Base-by-base conservation (phyloP, 2,329 filamentous ascomycete genomes). In the Alternaria alternata region DNA sequence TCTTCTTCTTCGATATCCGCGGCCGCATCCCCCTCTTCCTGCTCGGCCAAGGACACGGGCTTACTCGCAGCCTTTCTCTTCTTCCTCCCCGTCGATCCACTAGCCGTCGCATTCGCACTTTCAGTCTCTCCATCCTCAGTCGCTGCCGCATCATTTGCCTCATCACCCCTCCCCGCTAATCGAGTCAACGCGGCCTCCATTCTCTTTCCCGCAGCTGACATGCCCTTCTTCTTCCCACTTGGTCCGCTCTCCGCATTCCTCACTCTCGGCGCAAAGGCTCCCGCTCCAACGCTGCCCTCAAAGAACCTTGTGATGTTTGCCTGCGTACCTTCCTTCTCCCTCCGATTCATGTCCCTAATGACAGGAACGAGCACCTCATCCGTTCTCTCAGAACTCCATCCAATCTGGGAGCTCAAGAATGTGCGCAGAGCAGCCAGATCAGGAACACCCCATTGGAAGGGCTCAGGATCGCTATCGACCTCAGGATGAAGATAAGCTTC, bases 331-430 rank as follows among this genome's bases (percentile, higher is more conserved):
- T 98, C 95, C 28, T 88, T 85, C 66, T 92, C 91, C 39, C 95
- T 86, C 4, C 88, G 87, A 75, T 98, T 98, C 91, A 99, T 96
- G 73, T 99, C 95, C 57, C 89, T 86, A 64, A 99, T 95, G 1
- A 99, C 96, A 0, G 95, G 95, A 1, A 99, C 92, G 2, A 99
- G 86, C 2, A 99, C 91, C 78, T 99, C 95, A 72, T 99, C 95
- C 0, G 94, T 98, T 7, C 93, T 85, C 78, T 98, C 94, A 76
- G 91, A 89, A 55, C 85, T 89, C 95, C 95, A 99, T 0, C 95
- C 95, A 68, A 99, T 92, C 2, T 94, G 97, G 1, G 87, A 83
- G 91, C 96, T 97, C 38, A 99, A 83, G 72, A 95, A 99, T 26
- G 85, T 84, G 7, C 96, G 83, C 63, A 99, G 81, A 0, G 92